phyloP scores from a whole-genome alignment of 192 early-diverging fungal species.

The Coemansia sp. region DNA sequence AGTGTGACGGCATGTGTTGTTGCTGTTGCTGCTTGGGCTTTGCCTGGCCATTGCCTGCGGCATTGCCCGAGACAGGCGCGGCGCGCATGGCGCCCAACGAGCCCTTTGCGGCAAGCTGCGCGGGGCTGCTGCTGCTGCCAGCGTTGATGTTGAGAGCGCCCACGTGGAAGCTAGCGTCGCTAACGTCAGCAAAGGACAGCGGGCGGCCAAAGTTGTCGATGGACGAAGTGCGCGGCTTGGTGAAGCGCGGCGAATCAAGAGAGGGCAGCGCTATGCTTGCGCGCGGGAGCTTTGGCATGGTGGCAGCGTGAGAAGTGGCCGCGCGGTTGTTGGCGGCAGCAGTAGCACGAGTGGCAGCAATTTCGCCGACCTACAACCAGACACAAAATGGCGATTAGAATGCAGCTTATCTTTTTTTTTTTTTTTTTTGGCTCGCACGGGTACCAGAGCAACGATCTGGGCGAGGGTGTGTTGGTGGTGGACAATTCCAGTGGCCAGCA shows the following conservation, averaged over 20 bases:
- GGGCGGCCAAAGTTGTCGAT: slow-evolving; percentile 23
- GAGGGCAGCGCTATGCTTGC: slow-evolving; percentile 27
- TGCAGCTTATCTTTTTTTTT: neutral
- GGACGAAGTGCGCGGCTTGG: slow-evolving; percentile 29
- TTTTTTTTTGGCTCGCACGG: neutral
- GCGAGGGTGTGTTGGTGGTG: neutral
- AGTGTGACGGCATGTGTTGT: slow-evolving; percentile 21
- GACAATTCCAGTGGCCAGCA: neutral
- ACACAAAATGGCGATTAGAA: neutral
- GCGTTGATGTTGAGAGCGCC: slow-evolving; percentile 1
- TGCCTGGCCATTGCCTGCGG: slow-evolving; percentile 6
- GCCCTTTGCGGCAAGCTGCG: slow-evolving; percentile 30
- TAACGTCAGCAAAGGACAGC: slow-evolving; percentile 17
- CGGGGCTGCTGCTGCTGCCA: slow-evolving; percentile 10
- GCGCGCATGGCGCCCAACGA: slow-evolving; percentile 24
- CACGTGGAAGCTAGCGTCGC: neutral
- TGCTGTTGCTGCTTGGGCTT: slow-evolving; percentile 10
- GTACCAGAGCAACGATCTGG: neutral
- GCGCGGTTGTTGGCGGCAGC: neutral
- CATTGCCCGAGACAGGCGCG: neutral
- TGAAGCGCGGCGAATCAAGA: slow-evolving; percentile 26
- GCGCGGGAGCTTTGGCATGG: slow-evolving; percentile 21
- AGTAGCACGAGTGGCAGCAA: neutral
- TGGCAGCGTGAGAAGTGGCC: slow-evolving; percentile 10
- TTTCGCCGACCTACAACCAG: slow-evolving; percentile 1